These are phyloP conservation scores for Neonectria neomacrospora DNA, from an alignment of 2,329 filamentous ascomycete genomes.

Conservation along the genomic window DNA sequence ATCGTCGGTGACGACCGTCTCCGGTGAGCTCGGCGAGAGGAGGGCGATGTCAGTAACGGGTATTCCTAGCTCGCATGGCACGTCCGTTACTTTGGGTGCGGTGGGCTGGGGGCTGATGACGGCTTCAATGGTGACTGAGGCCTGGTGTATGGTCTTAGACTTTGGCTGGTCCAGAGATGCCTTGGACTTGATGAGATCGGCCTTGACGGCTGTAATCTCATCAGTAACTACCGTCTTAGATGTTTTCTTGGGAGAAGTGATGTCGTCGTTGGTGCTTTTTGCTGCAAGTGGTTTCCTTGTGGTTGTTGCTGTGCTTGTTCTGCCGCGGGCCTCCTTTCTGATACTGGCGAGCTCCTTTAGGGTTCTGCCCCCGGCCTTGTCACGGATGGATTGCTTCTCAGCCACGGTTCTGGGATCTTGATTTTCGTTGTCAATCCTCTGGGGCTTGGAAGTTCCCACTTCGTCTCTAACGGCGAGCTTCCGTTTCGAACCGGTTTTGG, in stretches of 20 bases:
- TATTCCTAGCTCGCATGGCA: constrained; percentile 37
- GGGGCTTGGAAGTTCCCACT: constrained; percentile 51
- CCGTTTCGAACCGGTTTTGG: constrained; percentile 66
- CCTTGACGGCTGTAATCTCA: constrained; percentile 54
- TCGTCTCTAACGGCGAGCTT: constrained; percentile 68
- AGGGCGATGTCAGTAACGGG: constrained; percentile 54
- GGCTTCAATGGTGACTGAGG: constrained; percentile 37
- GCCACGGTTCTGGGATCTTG: constrained; percentile 30
- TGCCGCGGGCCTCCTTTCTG: constrained; percentile 55
- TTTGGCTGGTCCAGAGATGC: constrained; percentile 41
- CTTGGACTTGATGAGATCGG: constrained; percentile 48
- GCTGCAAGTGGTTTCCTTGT: constrained; percentile 61
- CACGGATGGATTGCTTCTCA: constrained; percentile 46
- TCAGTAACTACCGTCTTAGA: constrained; percentile 49
- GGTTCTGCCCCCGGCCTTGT: constrained; percentile 54
- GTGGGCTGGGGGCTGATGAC: constrained; percentile 29
- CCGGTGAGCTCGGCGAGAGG: constrained; percentile 62
- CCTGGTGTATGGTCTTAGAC: constrained; percentile 43
- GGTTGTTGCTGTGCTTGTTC: constrained; percentile 41
- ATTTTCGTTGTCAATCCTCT: constrained; percentile 46
- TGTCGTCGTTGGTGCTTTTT: constrained; percentile 70
- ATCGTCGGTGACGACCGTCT: constrained; percentile 51
- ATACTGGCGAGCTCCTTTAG: constrained; percentile 59
- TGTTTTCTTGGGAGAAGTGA: constrained; percentile 68
- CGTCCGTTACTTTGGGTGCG: constrained; percentile 29